Conservation (phyloP, 129 eudicot genomes). For the Saussurea involucrata region DNA sequence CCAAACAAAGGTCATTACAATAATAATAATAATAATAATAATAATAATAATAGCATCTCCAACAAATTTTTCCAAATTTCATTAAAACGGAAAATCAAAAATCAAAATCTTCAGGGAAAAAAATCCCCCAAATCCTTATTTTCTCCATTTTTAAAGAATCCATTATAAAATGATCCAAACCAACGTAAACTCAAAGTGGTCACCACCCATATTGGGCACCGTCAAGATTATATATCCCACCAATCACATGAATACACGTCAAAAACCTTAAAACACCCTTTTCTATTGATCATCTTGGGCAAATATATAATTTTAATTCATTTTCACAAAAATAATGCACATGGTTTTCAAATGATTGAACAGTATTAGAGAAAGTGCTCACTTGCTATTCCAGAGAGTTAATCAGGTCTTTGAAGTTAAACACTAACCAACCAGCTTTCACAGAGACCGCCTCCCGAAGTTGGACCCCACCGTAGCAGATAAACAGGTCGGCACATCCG, state of each 20-base stretch:
- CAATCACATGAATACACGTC: neutral
- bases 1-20: neutral
- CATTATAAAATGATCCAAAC: no score
- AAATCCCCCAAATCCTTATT: no score
- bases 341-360: conserved; percentile 1
- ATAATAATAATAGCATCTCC: neutral
- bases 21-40: no score
- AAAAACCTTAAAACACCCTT: conserved; percentile 8
- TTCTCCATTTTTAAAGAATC: no score
- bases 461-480: conserved; percentile 90
- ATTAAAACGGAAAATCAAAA: neutral
- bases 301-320: neutral
- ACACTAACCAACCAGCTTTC: conserved; percentile 92
- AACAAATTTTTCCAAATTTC: neutral
- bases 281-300: neutral
- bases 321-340: neutral
- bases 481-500: conserved; percentile 86
- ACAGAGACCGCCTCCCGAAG: conserved; percentile 72
- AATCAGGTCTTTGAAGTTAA: conserved; percentile 66
- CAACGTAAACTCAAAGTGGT: no score
- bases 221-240: neutral
- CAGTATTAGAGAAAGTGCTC: neutral
- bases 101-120: no score
- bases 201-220: no score
- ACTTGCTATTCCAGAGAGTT: conserved; percentile 50